Evolutionary conservation across 2,329 filamentous ascomycete species (phyloP), one percentile per base, ranked within the genome.

Genomic region (Aspergillus niger): DNA sequence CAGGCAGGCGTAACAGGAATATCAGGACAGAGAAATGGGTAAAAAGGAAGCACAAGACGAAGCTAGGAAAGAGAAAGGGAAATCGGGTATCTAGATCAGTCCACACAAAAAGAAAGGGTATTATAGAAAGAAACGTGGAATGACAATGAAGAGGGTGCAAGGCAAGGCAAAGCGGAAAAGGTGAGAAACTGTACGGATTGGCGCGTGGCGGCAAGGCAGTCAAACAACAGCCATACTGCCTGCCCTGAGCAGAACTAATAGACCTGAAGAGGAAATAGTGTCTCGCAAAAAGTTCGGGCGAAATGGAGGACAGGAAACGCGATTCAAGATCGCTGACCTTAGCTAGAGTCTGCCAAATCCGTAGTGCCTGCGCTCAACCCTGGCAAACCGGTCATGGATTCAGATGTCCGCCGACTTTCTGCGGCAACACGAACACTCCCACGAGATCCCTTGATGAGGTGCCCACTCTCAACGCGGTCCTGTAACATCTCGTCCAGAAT

Each of bases 401-500:
- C 65, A 13, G 75, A 76, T 39, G 67, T 65, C 53, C 72, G 69
- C 60, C 67, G 72, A 56, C 69, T 70, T 47, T 81, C 82, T 44
- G 72, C 76, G 5, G 82, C 81, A 38, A 90, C 73, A 52, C 87
- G 85, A 54, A 91, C 84, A 70, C 88, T 91, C 43, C 89, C 90
- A 62, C 88, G 82, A 55, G 79, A 79, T 55, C 88, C 84, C 69
- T 90, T 86, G 30, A 91, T 82, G 22, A 91, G 79, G 57, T 91
- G 86, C 22, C 90, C 91, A 55, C 83, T 87, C 68, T 95, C 91
- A 56, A 96, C 90, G 60, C 90, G 87, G 71, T 94, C 91, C 72
- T 93, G 90, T 61, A 97, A 95, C 94, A 98, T 97, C 77, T 97
- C 92, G 70, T 98, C 94, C 26, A 97, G 84, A 80, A 97, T 92